Base-by-base conservation (phyloP, 768 basidiomycete genomes). In the Boletellus emodensis region DNA sequence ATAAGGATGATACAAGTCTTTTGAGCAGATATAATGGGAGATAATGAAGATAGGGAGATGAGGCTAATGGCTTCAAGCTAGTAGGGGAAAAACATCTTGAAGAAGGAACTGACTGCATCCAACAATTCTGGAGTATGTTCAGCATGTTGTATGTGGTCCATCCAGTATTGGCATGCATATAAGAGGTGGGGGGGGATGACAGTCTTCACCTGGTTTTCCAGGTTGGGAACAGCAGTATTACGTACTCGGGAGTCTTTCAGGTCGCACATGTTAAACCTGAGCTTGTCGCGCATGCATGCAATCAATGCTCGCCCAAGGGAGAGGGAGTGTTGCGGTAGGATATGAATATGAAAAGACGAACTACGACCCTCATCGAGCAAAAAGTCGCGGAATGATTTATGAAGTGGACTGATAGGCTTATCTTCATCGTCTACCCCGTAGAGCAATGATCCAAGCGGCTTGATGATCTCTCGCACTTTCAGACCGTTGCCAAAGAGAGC, bases 211-310 rank as follows among this genome's bases (percentile, higher is more conserved):
- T 6, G 34, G 24, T 11, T 11, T 0, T 24, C 11, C 3, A 49
- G n/a, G 15, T 37, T 13, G 12, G 28, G 28, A 4, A 45, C 18
- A 5, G 5, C 4, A 0, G 8, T 2, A 3, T 49, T 53, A 9
- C 6, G 20, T 6, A 22, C 0, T 12, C 22, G 42, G 7, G 52
- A 48, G 26, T 49, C 47, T 14, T 37, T n/a, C 13, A 49, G 46
- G 11, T 22, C 41, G 48, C 46, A 52, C 4, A 52, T 52, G 28
- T 52, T 52, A 17, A 52, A 52, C 24, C 3, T 41, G 20, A 52
- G 40, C 30, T 32, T 34, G 7, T 4, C 33, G 11, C 20, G 6
- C 52, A 54, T 54, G 39, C 34, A 54, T 0, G 4, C 4, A n/a
- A 54, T n/a, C 15, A 49, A 33, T 17, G 34, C 33, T 11, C 2